Evolutionary conservation across 768 basidiomycete species (phyloP).

Genomic region (Tylopilus plumbeoviolaceoides): DNA sequence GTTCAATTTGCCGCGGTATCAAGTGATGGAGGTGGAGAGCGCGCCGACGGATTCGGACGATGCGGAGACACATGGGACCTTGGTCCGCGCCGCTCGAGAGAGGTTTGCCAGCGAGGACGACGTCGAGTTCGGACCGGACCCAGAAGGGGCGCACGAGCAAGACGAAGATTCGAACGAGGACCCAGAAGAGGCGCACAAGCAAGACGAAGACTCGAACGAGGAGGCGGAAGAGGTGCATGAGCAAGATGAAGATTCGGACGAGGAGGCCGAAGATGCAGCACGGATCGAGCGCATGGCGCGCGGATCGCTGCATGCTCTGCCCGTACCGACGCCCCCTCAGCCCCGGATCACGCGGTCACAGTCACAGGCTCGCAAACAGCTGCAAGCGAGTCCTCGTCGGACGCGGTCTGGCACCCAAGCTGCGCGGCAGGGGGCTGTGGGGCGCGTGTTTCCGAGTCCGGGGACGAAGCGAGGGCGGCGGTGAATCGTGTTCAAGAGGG

Average conservation of each 20-base stretch:
- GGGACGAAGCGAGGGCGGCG: constrained; percentile 12
- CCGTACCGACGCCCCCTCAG: not conserved
- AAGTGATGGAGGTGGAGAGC: constrained; percentile 6
- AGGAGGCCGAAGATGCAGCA: constrained; percentile 6
- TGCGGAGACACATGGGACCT: constrained; percentile 21
- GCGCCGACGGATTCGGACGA: constrained; percentile 28
- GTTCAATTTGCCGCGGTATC: constrained; percentile 3
- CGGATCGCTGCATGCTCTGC: not conserved
- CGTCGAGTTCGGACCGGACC: not conserved
- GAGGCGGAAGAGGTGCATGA: not conserved
- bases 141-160: not conserved
- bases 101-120: not conserved
- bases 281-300: constrained; percentile 17
- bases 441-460: constrained; percentile 13
- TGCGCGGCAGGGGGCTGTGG: not conserved
- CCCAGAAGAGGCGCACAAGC: not conserved
- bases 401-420: constrained; percentile 6
- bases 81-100: constrained; percentile 4
- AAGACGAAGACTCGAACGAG: not conserved
- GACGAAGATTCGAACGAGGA: not conserved
- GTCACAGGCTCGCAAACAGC: not conserved
- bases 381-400: constrained; percentile 1
- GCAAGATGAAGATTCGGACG: not conserved
- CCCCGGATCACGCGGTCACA: constrained; percentile 11
- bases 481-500: constrained; percentile 7